Evolutionary conservation across 805 yeast genomes (phyloP), one percentile per base, ranked within the genome.

Genomic region (Cyberlindnera sargentensis): DNA sequence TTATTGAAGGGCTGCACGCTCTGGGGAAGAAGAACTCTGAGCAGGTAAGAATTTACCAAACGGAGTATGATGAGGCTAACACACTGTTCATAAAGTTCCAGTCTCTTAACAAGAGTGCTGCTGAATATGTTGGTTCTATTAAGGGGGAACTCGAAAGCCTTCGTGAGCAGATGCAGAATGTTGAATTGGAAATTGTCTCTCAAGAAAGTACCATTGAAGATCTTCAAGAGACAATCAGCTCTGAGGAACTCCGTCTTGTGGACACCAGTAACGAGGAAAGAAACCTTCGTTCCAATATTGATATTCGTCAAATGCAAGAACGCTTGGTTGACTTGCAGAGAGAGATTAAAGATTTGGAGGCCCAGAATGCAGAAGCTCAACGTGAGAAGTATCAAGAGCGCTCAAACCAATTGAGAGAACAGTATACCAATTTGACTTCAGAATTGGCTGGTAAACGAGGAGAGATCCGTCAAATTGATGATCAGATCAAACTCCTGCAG

Each of bases 381-480:
- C 71, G 83, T 49, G 76, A 75, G 2, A 70, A 72, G 49, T 88
- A 83, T 57, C 82, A 84, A 52, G 63, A 68, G 8, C 73, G 76
- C 45, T 73, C 89, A 3, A 61, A 64, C 36, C 52, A 59, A n/a
- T 63, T 89, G 31, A 65, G 73, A 43, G 65, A 67, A 11, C 57
- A 65, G 33, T 76, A 79, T 42, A 71, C 84, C 11, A 63, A 63
- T 4, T 60, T 84, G 35, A 83, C 80, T 47, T 72, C 89, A 1
- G 70, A 68, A 41, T 79, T 84, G 52, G 84, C 95, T 3, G 81
- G 88, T 9, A 84, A 82, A 52, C 62, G 78, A 24, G 99, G 99
- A 23, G 98, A 91, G 61, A 74, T 86, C 34, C 80, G 80, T 47
- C 97, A 91, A 57, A 70, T 93, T 47, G 77, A 80, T 39, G 87